These are phyloP conservation scores for Aureobasidium sp. DNA, from an alignment of 2,329 filamentous ascomycete genomes.

Conservation along the genomic window DNA sequence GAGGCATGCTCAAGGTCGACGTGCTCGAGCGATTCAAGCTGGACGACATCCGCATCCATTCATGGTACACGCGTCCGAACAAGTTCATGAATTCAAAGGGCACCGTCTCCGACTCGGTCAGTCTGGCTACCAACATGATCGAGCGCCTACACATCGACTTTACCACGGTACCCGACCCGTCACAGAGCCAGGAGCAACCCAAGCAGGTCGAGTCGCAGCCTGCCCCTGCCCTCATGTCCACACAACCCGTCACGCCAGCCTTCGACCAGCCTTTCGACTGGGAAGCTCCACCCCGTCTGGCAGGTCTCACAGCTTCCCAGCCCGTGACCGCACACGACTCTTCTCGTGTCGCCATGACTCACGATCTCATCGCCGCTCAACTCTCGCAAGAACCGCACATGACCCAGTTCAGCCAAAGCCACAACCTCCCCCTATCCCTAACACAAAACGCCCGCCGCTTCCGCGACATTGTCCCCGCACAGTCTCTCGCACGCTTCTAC, in stretches of 20 bases:
- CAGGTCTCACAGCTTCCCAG: conserved; percentile 43
- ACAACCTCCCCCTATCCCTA: conserved; percentile 70
- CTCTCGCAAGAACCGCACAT: conserved; percentile 79
- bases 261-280: conserved; percentile 73
- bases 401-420: conserved; percentile 74
- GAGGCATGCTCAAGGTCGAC: conserved; percentile 88
- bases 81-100: conserved; percentile 68
- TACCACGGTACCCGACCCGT: conserved; percentile 53
- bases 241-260: conserved; percentile 74
- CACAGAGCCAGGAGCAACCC: conserved; percentile 16
- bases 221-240: conserved; percentile 59
- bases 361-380: conserved; percentile 47
- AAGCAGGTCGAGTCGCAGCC: conserved; percentile 30
- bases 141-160: conserved; percentile 88
- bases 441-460: conserved; percentile 87
- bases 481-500: conserved; percentile 86
- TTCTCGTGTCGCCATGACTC: conserved; percentile 28
- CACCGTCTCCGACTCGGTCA: conserved; percentile 67
- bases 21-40: conserved; percentile 72
- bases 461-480: conserved; percentile 81
- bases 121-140: conserved; percentile 90
- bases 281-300: conserved; percentile 64
- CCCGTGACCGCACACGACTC: conserved; percentile 34
- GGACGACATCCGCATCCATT: conserved; percentile 78
- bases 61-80: conserved; percentile 87